Evolutionary conservation across 164 flowering plant species (phyloP), one percentile per base, ranked within the genome.

Genomic region (Saururus chinensis): DNA sequence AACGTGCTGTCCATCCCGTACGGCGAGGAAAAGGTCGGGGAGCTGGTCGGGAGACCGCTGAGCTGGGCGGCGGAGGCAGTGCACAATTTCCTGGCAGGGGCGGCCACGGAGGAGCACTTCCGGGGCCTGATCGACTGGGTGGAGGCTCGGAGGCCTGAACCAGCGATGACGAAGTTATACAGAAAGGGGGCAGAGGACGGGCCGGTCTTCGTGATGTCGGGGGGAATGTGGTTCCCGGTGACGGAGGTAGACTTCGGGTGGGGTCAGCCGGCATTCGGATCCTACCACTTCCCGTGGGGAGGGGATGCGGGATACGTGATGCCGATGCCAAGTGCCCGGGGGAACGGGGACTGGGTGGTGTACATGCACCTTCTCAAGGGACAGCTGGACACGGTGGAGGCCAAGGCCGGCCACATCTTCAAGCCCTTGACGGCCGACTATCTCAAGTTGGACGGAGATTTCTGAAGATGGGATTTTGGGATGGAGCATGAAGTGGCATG

Each of bases 331-430:
- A 78, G 74, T 40, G 67, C 67, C 2, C 40, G 52, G 1, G 55
- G 57, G 51, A 40, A 65, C 7, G 70, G 84, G 60, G 72, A 79
- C 19, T 77, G 85, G 63, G 84, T 82, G 17, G 82, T 84, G 52
- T 77, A 84, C 57, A 62, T 85, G 9, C 77, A 76, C 40, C 37
- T 66, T 37, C 4, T 22, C 19, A 52, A 56, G 21, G 55, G 62
- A 9, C 66, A 61, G 58, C 26, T 70, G 62, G 49, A 57, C 16
- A 11, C 40, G 14, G 12, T 64, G 19, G 73, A 70, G 64, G 48
- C 24, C 13, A 66, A 51, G 49, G 48, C 42, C 19, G 62, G 62
- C 12, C 30, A 51, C 19, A 37, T 70, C 19, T 64, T 70, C 41
- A 49, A 25, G 54, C 69, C 69, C 11, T 51, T 61, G 26, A 25